Percentiles rank a stretch among this genome's conserved stretches.
Evolutionary conservation across 202 grass and related monocot species (phyloP).

Genomic region (Elaeis oleifera): DNA sequence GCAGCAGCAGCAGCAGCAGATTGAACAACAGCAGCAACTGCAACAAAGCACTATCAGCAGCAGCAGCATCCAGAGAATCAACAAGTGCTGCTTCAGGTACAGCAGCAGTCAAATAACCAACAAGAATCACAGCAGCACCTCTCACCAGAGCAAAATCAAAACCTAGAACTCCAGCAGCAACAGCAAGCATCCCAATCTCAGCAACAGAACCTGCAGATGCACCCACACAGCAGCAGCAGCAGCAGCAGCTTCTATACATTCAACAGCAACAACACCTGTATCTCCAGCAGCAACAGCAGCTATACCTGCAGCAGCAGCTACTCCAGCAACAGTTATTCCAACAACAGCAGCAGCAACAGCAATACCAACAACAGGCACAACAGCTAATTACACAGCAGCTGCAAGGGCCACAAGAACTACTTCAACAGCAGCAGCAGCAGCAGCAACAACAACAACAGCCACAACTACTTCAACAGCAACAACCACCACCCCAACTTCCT

Average conservation of each 20-base stretch:
- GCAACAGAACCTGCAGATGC: background rate
- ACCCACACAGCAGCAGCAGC: background rate
- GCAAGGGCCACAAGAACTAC: slow-evolving; percentile 5
- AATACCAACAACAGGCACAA: slow-evolving; percentile 32
- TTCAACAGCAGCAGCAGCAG: slow-evolving; percentile 8
- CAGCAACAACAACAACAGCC: slow-evolving; percentile 16
- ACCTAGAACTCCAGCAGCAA: slow-evolving; percentile 45
- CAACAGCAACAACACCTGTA: slow-evolving; percentile 8
- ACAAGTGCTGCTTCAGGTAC: slow-evolving; percentile 56
- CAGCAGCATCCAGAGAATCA: background rate
- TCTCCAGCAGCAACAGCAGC: slow-evolving; percentile 40
- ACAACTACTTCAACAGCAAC: slow-evolving; percentile 7
- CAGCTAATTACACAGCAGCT: slow-evolving; percentile 21
- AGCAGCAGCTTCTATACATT: background rate
- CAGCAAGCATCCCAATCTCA: slow-evolving; percentile 20
- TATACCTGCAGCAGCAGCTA: slow-evolving; percentile 24
- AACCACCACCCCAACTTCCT: slow-evolving; percentile 26
- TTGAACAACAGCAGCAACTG: slow-evolving; percentile 41
- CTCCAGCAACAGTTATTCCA: slow-evolving; percentile 19
- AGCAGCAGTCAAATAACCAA: slow-evolving; percentile 36
- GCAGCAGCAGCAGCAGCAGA: slow-evolving; percentile 51
- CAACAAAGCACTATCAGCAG: slow-evolving; percentile 4
- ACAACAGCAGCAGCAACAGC: slow-evolving; percentile 34
- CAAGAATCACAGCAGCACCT: slow-evolving; percentile 19
- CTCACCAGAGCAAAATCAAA: slow-evolving; percentile 39